Evolutionary conservation across 305 asterid genomes (phyloP).

Genomic region (Fraxinus paxiana): DNA sequence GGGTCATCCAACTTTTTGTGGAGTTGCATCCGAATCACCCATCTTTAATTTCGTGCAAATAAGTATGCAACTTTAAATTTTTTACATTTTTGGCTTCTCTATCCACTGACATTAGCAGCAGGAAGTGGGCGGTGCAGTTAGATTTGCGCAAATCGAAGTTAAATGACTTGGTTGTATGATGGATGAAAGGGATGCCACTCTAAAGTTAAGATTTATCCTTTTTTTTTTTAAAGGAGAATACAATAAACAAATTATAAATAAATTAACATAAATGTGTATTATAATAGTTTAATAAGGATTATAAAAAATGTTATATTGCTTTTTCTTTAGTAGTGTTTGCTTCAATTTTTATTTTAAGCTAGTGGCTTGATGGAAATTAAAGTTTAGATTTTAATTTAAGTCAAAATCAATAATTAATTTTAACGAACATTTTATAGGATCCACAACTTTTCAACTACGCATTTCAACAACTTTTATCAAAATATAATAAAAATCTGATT

Average conservation of each 20-base stretch:
- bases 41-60: not conserved
- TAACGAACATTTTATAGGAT: too few relatives aligned
- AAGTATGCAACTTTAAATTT: not conserved
- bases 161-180: not conserved
- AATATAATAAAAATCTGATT: not conserved
- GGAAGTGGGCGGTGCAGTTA: not conserved
- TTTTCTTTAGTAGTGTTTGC: not conserved
- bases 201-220: not conserved
- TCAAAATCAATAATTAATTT: too few relatives aligned
- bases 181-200: not conserved
- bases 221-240: not conserved
- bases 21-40: not conserved
- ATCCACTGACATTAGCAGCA: not conserved
- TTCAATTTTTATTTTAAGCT: not conserved
- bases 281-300: not conserved
- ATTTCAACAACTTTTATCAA: not conserved
- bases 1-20: not conserved
- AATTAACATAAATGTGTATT: not conserved
- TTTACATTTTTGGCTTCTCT: not conserved
- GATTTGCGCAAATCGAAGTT: not conserved
- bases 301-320: not conserved
- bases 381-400: too few relatives aligned
- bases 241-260: not conserved
- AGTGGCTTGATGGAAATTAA: not conserved
- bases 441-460: not conserved